Evolutionary conservation across 768 basidiomycete genomes (phyloP).

Genomic region (Lyophyllum semitale): DNA sequence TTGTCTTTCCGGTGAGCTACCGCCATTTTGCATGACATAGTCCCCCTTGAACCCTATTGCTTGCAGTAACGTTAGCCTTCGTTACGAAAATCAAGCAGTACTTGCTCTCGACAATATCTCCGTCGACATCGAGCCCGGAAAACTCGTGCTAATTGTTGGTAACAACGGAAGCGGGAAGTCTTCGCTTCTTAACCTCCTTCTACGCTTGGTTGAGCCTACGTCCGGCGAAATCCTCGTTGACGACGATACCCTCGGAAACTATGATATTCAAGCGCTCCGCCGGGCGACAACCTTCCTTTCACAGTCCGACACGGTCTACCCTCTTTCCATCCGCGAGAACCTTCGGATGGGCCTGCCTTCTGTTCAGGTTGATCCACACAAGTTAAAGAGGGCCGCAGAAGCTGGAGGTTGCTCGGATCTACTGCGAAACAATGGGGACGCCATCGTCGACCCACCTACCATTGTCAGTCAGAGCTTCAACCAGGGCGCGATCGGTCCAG

Average conservation of each 20-base stretch:
- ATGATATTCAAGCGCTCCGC: constrained; percentile 33
- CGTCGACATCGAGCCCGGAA: constrained; percentile 40
- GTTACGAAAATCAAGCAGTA: constrained; percentile 6
- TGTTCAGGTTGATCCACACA: constrained; percentile 8
- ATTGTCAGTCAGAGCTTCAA: constrained; percentile 29
- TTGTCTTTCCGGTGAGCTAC: constrained; percentile 22
- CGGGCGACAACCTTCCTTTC: constrained; percentile 40
- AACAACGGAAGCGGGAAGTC: constrained; percentile 48
- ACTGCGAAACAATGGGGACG: constrained; percentile 41
- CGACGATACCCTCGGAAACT: constrained; percentile 33
- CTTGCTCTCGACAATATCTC: constrained; percentile 33
- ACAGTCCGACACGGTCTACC: constrained; percentile 39
- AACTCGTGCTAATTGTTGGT: constrained; percentile 47
- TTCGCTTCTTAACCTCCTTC: constrained; percentile 43
- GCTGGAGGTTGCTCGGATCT: constrained; percentile 42
- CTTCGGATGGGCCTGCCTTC: constrained; percentile 33
- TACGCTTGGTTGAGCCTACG: constrained; percentile 29
- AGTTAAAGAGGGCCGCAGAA: constrained; percentile 31
- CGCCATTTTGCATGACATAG: background rate
- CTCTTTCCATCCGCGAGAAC: constrained; percentile 36
- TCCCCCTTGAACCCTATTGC: background rate
- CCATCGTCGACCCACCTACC: constrained; percentile 33
- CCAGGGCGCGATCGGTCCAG: constrained; percentile 22
- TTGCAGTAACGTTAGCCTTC: constrained; percentile 17
- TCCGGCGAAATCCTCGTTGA: constrained; percentile 44